Evolutionary conservation across 2,329 filamentous ascomycete genomes (phyloP).

Genomic region (Cucurbitaria berberidis): DNA sequence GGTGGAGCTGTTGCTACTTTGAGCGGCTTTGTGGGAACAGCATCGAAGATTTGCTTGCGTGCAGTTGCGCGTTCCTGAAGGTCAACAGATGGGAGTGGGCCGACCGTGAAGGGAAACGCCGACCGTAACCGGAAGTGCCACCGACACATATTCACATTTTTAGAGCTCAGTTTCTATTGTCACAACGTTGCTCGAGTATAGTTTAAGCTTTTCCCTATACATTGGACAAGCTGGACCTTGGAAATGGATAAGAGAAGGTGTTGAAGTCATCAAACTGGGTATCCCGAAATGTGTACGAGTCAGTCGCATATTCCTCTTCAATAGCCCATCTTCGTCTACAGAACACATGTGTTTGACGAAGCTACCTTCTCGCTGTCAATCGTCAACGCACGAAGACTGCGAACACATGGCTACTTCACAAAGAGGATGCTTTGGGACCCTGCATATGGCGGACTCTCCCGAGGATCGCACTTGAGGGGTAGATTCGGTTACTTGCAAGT

Average conservation of each 20-base stretch:
- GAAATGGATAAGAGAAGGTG: no score
- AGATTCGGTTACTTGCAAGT: conserved; percentile 12
- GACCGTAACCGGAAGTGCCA: not conserved
- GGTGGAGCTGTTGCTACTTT: not conserved
- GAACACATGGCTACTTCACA: not conserved
- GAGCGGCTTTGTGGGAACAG: not conserved
- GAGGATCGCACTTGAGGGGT: conserved; percentile 6
- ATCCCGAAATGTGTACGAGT: not conserved
- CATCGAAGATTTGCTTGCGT: not conserved
- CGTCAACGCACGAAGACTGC: not conserved
- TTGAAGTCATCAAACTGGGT: no score
- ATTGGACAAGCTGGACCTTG: not conserved
- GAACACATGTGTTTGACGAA: no score
- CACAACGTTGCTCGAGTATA: not conserved
- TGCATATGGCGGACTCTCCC: not conserved
- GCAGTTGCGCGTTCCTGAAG: conserved; percentile 11
- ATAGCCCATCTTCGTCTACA: not conserved
- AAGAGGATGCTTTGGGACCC: not conserved
- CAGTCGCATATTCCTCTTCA: not conserved
- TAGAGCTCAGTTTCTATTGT: no score
- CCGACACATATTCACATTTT: no score
- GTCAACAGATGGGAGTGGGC: not conserved
- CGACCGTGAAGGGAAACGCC: not conserved
- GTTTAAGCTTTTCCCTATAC: not conserved
- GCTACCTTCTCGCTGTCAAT: not conserved